phyloP scores from a whole-genome alignment of 345 rosid species.

The Salix arbutifolia region DNA sequence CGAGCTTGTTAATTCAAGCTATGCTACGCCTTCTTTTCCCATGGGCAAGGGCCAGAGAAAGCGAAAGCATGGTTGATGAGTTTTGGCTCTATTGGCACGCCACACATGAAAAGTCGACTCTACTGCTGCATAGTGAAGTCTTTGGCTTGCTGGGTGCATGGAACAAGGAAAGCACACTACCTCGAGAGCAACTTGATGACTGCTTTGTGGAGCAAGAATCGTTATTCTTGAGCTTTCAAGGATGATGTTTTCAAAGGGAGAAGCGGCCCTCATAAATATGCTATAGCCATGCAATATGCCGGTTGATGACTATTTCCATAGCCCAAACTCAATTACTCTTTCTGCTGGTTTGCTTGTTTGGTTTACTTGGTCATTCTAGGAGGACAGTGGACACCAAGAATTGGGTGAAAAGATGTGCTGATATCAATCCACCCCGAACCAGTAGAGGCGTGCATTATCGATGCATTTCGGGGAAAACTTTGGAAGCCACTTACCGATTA shows the following conservation, averaged over 20 bases:
- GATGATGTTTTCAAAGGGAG: background rate
- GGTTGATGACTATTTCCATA: no score
- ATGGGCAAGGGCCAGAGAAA: constrained; percentile 47
- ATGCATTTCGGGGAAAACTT: background rate
- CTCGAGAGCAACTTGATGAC: background rate
- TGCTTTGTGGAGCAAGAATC: background rate
- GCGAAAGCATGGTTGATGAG: constrained; percentile 42
- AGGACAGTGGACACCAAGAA: background rate
- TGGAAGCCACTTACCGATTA: background rate
- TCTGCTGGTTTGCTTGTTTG: background rate
- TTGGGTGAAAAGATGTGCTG: background rate
- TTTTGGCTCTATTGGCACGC: background rate
- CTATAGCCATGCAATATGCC: background rate
- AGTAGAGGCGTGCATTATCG: background rate
- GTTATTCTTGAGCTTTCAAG: background rate
- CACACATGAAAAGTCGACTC: background rate
- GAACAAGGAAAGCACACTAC: background rate
- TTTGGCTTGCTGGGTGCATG: background rate
- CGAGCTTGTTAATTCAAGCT: constrained; percentile 54
- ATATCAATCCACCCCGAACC: background rate
- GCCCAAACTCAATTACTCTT: background rate
- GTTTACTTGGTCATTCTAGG: background rate
- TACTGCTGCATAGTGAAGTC: background rate
- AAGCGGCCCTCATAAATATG: background rate
- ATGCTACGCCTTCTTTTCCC: constrained; percentile 21